These are phyloP conservation scores for Pichia sp. DNA, from an alignment of 1,139 yeast genomes.

Conservation along the genomic window DNA sequence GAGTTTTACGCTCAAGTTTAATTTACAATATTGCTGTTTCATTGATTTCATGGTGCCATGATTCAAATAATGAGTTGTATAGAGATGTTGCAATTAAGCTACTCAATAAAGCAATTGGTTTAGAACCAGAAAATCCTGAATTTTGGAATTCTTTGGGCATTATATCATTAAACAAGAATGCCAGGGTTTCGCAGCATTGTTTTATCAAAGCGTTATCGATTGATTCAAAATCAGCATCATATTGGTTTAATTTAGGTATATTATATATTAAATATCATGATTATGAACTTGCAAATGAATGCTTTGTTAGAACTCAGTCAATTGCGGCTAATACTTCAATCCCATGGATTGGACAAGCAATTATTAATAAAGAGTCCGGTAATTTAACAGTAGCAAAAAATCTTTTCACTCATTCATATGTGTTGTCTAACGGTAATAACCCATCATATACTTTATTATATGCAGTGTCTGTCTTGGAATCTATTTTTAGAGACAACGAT, in stretches of 20 bases:
- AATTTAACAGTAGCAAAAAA: slow-evolving; percentile 44
- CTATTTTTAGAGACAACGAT: slow-evolving; percentile 33
- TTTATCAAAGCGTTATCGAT: slow-evolving; percentile 74
- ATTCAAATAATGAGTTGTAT: slow-evolving; percentile 22
- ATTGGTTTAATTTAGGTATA: slow-evolving; percentile 82
- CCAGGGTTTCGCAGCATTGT: slow-evolving; percentile 85
- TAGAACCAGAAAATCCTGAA: slow-evolving; percentile 62
- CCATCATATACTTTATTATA: slow-evolving; percentile 69
- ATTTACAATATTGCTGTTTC: slow-evolving; percentile 70
- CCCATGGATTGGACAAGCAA: slow-evolving; percentile 89
- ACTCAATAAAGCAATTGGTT: slow-evolving; percentile 61
- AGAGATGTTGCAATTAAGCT: slow-evolving; percentile 48
- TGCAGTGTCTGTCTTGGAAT: slow-evolving; percentile 52
- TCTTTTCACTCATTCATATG: slow-evolving; percentile 70
- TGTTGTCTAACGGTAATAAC: slow-evolving; percentile 66
- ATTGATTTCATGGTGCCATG: slow-evolving; percentile 43
- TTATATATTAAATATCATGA: slow-evolving; percentile 69
- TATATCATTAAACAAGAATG: slow-evolving; percentile 48
- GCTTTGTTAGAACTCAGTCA: slow-evolving; percentile 71
- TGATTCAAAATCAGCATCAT: slow-evolving; percentile 58
- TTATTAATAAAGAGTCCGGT: slow-evolving; percentile 57
- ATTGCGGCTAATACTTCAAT: slow-evolving; percentile 68
- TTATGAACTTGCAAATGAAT: slow-evolving; percentile 62
- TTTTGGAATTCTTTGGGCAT: slow-evolving; percentile 80
- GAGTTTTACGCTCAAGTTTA: slow-evolving; percentile 52